Conservation (phyloP, 192 early-diverging fungal genomes). For the Dimargaris verticillata region DNA sequence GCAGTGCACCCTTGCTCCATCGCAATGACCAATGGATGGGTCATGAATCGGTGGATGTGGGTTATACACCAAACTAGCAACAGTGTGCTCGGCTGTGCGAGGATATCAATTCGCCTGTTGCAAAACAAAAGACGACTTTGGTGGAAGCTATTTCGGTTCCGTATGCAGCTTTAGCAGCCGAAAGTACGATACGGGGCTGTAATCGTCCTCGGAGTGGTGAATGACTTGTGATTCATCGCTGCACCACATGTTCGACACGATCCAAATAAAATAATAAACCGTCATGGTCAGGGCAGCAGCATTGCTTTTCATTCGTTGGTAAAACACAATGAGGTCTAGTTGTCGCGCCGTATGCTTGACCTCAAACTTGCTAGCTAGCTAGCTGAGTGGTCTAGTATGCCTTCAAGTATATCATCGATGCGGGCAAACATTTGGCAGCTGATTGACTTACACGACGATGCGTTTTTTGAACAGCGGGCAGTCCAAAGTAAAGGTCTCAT, state of each 20-base stretch:
- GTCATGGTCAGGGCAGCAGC: not conserved
- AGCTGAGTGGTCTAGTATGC: not conserved
- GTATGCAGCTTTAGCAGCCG: conserved; percentile 43
- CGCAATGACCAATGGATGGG: too few relatives aligned
- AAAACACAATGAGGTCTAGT: not conserved
- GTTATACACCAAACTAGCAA: too few relatives aligned
- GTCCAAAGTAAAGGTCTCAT: conserved; percentile 84
- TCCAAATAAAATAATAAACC: not conserved
- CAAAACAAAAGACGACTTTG: not conserved
- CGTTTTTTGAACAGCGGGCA: conserved; percentile 78
- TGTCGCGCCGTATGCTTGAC: not conserved
- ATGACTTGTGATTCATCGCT: conserved; percentile 58
- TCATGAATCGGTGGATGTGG: too few relatives aligned
- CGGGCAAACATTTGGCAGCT: not conserved
- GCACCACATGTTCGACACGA: not conserved
- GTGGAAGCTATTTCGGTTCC: conserved; percentile 38
- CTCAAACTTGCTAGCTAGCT: not conserved
- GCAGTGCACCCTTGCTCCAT: too few relatives aligned
- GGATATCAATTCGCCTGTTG: too few relatives aligned
- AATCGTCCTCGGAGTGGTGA: conserved; percentile 63
- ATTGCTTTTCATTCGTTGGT: conserved; percentile 2
- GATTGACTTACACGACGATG: conserved; percentile 51
- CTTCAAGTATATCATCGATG: not conserved
- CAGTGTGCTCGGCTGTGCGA: too few relatives aligned
- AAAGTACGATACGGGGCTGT: conserved; percentile 73